A percentile compares a stretch with the other conserved stretches of the same genome.
Evolutionary conservation across 2,329 filamentous ascomycete genomes (phyloP).

Genomic region (Colletotrichum brevisporum): DNA sequence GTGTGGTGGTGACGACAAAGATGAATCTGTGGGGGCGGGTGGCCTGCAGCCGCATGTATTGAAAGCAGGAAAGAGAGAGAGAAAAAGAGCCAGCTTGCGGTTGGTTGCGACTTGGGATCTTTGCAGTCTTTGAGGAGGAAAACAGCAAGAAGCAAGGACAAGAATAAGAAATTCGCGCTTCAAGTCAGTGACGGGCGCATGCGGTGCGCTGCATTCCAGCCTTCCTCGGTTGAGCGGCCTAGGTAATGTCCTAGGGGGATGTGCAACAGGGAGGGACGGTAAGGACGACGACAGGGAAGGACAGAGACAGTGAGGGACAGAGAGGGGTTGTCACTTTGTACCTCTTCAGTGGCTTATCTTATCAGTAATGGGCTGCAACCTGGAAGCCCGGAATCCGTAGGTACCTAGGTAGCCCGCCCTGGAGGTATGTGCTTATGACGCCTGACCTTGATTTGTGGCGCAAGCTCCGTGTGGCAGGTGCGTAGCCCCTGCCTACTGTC

Average conservation of each 20-base stretch:
- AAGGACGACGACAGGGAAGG: background rate
- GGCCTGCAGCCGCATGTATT: background rate
- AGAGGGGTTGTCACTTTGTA: background rate
- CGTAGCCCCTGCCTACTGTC: background rate
- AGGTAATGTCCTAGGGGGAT: background rate
- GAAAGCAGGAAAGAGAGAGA: background rate
- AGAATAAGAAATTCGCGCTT: too few relatives aligned
- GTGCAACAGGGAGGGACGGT: background rate
- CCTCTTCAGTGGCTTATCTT: background rate
- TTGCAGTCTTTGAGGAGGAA: too few relatives aligned
- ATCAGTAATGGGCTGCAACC: constrained; percentile 11
- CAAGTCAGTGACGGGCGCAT: background rate
- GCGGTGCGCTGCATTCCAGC: background rate
- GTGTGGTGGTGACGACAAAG: too few relatives aligned
- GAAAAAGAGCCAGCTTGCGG: too few relatives aligned
- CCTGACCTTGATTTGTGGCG: constrained; percentile 24
- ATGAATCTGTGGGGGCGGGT: too few relatives aligned
- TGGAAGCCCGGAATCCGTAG: too few relatives aligned
- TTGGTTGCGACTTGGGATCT: too few relatives aligned
- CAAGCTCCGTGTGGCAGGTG: constrained; percentile 24
- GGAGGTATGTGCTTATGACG: too few relatives aligned
- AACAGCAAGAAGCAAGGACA: too few relatives aligned
- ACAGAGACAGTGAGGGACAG: constrained; percentile 1
- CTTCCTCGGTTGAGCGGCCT: constrained; percentile 12
- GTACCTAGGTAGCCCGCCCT: too few relatives aligned